phyloP scores from a whole-genome alignment of 2,329 filamentous ascomycete species.

The Phaeosphaeriaceae sp. region DNA sequence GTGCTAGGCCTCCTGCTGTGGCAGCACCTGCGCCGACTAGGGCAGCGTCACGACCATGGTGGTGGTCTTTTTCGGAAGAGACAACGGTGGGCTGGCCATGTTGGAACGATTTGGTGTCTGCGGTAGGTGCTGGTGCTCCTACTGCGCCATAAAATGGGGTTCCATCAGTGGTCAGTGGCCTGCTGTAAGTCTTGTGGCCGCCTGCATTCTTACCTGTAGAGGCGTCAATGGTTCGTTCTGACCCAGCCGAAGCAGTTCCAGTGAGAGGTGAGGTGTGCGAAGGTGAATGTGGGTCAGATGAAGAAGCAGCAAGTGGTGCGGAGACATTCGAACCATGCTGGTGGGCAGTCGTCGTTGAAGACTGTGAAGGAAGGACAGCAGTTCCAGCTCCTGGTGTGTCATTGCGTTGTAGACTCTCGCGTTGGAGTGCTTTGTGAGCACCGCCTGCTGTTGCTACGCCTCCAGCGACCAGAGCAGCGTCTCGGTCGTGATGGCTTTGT shows the following conservation, averaged over 20 bases:
- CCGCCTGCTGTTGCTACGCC: constrained; percentile 2
- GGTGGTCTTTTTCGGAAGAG: constrained; percentile 18
- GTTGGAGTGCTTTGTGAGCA: constrained; percentile 4
- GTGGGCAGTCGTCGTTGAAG: not conserved
- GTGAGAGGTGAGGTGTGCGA: not conserved
- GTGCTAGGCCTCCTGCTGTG: constrained; percentile 20
- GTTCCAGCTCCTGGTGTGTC: constrained; percentile 11
- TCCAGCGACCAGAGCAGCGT: constrained; percentile 20
- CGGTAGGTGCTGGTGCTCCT: constrained; percentile 14
- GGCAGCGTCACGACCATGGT: constrained; percentile 31
- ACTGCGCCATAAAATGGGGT: constrained; percentile 14
- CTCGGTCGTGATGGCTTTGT: constrained; percentile 21
- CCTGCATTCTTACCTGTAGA: too few relatives aligned
- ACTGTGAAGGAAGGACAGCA: constrained; percentile 4
- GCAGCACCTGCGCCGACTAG: constrained; percentile 26
- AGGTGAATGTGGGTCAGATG: not conserved
- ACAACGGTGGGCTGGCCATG: not conserved
- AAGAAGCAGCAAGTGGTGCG: constrained; percentile 6
- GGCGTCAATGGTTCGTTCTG: not conserved
- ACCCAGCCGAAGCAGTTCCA: not conserved
- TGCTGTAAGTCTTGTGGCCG: not conserved
- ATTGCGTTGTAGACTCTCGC: constrained; percentile 4
- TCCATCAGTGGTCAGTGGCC: constrained; percentile 2
- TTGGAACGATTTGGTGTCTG: constrained; percentile 1
- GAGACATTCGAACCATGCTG: constrained; percentile 7